Evolutionary conservation across 2,329 filamentous ascomycete genomes (phyloP), one percentile per base, ranked within the genome.

Genomic region (Xylariaceae sp.): DNA sequence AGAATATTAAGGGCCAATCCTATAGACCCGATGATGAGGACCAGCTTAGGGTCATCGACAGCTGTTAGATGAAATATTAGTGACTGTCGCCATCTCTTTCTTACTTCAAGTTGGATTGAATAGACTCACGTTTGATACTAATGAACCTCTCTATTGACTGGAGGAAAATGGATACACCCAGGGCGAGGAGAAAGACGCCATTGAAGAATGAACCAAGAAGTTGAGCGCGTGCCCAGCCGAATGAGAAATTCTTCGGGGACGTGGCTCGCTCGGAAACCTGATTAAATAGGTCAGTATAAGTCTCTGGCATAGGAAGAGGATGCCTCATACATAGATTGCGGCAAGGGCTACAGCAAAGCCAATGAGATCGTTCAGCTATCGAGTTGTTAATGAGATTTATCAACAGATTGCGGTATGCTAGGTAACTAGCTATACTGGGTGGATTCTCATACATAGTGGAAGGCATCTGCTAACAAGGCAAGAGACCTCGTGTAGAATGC

Each of bases 141-240:
- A 87, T 77, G 67, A 90, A 90, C 42, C 88, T 78, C 72, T 92
- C 87, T 54, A 92, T 79, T 0, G 88, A 86, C 68, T 92, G 88
- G 2, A 92, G 74, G 39, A 88, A 80, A 53, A 92, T 89, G 71
- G 87, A 90, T 42, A 91, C 73, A 1, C 87, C 87, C 1, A 92
- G 75, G 0, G 87, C 88, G 13, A 91, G 73, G 1, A 92, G 78
- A 60, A 92, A 89, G 1, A 87, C 85, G 11, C 88, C 88, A 67
- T 92, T 92, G 79, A 92, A 92, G 72, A 92, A 92, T 18, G 88
- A 87, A 4, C 88, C 88, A 0, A 92, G 77, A 1, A 91, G 72
- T n/a, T 83, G 82, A 13, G 88, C 87, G 37, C 89, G 81, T 58
- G 89, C 86, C 88, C 88, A 92, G n/a, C 88, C 88, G 65, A 89